Evolutionary conservation across 176 grass and related monocot genomes (phyloP), one percentile per base, ranked within the genome.

Genomic region (Cenchrus americanus): DNA sequence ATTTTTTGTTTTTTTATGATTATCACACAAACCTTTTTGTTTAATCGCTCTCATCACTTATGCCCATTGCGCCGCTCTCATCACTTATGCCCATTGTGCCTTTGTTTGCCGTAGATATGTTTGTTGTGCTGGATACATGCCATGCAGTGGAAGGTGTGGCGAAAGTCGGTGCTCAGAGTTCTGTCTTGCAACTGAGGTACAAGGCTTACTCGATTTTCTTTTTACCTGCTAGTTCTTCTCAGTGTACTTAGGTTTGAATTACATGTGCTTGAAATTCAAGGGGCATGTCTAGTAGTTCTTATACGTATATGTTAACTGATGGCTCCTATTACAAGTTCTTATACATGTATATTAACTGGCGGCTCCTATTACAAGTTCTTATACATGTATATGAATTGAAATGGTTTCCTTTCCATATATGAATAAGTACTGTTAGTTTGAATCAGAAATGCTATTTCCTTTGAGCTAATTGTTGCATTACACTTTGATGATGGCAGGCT

Each of bases 171-270:
- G 96, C 78, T 93, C 96, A 71, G 89, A 99, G 47, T 90, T 99
- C 75, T 99, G 96, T 80, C 93, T 99, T 81, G 92, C 89, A 78
- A 92, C 93, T 81, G 96, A 99, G 96, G 96, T 96, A 88, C 19
- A 47, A 13, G 76, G 49, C 55, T 59, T 15, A 73, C 86, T n/a
- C n/a, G n/a, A n/a, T n/a, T n/a, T n/a, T n/a, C n/a, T n/a, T n/a
- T n/a, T n/a, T 81, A 3, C 14, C 13, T 72, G 74, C 12, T 62
- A 18, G 78, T 71, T 64, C 14, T 2, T 71, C 19, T 71, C 12
- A 40, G 8, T 47, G 15, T 72, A 46, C 27, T 81, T 78, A 32
- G 30, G 32, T 48, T 68, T 55, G 9, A 18, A 5, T 40, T 73
- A 11, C 8, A 32, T 32, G n/a, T 0, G 2, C 6, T 60, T 83